A percentile compares a stretch with the other conserved stretches of the same genome.
Evolutionary conservation across 225 moss, liverwort and hornwort species (phyloP).

Genomic region (Neckera pumila): DNA sequence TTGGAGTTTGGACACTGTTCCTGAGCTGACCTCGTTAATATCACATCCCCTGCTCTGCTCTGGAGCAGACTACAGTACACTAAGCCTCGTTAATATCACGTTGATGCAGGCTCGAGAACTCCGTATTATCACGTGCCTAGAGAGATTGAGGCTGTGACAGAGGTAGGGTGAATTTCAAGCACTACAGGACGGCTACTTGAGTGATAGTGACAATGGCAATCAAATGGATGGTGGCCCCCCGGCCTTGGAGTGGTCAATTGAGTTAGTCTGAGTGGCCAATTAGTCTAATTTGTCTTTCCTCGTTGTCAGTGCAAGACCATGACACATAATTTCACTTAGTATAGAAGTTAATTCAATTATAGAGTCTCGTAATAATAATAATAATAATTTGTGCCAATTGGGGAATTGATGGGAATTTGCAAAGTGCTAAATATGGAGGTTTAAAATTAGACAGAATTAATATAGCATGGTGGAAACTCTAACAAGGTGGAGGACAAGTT

Average conservation of each 20-base stretch:
- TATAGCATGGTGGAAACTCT: not conserved
- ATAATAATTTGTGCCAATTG: not conserved
- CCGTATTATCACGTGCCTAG: not conserved
- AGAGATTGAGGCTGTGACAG: not conserved
- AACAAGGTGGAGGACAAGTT: not conserved
- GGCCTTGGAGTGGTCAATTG: not conserved
- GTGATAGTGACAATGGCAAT: not conserved
- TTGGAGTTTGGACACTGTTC: not conserved
- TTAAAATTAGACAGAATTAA: not conserved
- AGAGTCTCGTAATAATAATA: fast-evolving
- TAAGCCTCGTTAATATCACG: not conserved
- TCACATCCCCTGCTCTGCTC: not conserved
- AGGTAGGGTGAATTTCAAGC: not conserved
- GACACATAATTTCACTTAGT: not conserved
- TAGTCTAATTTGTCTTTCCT: no score
- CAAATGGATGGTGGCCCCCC: not conserved
- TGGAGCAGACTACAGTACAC: no score
- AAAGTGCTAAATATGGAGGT: not conserved
- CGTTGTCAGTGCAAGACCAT: fast-evolving
- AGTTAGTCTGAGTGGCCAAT: not conserved
- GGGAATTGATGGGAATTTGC: not conserved
- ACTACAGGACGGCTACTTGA: no score
- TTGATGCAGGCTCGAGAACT: not conserved
- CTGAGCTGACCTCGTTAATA: not conserved
- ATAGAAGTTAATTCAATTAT: not conserved